Conservation (phyloP, 768 basidiomycete species). For the Phlebiopsis flavidoalba region DNA sequence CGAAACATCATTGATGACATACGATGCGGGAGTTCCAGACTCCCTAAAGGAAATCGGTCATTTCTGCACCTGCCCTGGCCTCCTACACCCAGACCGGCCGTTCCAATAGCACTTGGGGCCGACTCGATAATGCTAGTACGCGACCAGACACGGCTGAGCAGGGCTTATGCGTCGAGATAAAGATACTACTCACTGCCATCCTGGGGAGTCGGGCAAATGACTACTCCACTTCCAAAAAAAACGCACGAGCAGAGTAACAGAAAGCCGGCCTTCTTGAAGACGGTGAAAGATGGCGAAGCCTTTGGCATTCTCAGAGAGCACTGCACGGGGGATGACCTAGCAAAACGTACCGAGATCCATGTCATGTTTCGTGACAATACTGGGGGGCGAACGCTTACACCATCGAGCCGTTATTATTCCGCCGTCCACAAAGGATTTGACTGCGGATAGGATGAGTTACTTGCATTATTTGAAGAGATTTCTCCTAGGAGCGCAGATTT, state of each 20-base stretch:
- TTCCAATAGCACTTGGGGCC: conserved; percentile 91
- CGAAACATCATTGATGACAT: conserved; percentile 21
- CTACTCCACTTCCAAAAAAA: conserved; percentile 82
- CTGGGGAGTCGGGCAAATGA: conserved; percentile 77
- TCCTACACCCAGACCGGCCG: conserved; percentile 86
- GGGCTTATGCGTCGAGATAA: neutral
- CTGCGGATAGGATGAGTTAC: conserved; percentile 32
- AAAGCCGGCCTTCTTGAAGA: conserved; percentile 75
- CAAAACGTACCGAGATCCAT: conserved; percentile 8
- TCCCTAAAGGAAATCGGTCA: conserved; percentile 89
- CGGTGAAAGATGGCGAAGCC: conserved; percentile 91
- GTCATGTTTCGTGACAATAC: neutral
- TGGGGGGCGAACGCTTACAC: conserved; percentile 35
- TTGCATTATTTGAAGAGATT: neutral
- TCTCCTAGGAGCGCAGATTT: too few relatives aligned
- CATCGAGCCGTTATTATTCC: conserved; percentile 81
- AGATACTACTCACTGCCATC: conserved; percentile 66
- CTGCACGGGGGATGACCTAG: conserved; percentile 51
- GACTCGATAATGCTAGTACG: conserved; percentile 81
- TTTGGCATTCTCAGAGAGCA: conserved; percentile 52
- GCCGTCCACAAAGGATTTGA: conserved; percentile 79
- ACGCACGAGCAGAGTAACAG: conserved; percentile 74
- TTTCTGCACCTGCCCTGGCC: conserved; percentile 77
- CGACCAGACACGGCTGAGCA: neutral
- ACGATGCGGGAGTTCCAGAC: conserved; percentile 82